These are phyloP conservation scores for Lepidium sativum DNA, from an alignment of 345 rosid genomes.

Conservation along the genomic window DNA sequence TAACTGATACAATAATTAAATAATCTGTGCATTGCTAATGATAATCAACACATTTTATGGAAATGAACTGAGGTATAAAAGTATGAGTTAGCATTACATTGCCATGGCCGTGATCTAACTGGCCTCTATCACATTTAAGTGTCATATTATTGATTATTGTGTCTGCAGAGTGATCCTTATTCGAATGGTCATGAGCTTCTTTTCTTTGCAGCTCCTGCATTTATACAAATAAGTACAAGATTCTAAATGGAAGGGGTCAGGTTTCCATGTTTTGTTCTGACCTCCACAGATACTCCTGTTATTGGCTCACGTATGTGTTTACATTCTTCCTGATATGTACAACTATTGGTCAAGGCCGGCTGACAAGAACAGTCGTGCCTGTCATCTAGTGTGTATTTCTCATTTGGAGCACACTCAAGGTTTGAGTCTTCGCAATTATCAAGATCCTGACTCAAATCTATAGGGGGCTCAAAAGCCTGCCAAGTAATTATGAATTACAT, in stretches of 20 bases:
- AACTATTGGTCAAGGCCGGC: constrained; percentile 35
- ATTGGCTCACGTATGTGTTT: constrained; percentile 14
- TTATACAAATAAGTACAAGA: constrained; percentile 32
- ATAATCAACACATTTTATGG: neutral
- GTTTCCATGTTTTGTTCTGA: constrained; percentile 15
- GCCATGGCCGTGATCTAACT: constrained; percentile 35
- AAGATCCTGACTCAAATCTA: constrained; percentile 77
- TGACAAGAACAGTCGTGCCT: constrained; percentile 35
- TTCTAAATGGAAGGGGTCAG: neutral
- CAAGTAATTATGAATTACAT: constrained; percentile 20
- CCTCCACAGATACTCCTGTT: constrained; percentile 27
- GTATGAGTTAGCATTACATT: constrained; percentile 41
- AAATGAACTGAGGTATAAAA: neutral
- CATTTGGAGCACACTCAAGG: constrained; percentile 36
- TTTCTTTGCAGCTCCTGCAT: constrained; percentile 53
- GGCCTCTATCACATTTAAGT: constrained; percentile 28
- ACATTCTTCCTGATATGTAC: constrained; percentile 28
- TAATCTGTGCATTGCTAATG: neutral
- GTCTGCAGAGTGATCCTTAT: constrained; percentile 19
- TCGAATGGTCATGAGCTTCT: constrained; percentile 24
- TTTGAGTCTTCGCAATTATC: constrained; percentile 41
- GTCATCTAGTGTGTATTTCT: constrained; percentile 36
- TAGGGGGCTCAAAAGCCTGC: constrained; percentile 98
- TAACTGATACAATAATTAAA: neutral
- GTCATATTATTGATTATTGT: constrained; percentile 20